Conservation (phyloP, 805 yeast genomes). For the Lachancea lanzarotensis region DNA sequence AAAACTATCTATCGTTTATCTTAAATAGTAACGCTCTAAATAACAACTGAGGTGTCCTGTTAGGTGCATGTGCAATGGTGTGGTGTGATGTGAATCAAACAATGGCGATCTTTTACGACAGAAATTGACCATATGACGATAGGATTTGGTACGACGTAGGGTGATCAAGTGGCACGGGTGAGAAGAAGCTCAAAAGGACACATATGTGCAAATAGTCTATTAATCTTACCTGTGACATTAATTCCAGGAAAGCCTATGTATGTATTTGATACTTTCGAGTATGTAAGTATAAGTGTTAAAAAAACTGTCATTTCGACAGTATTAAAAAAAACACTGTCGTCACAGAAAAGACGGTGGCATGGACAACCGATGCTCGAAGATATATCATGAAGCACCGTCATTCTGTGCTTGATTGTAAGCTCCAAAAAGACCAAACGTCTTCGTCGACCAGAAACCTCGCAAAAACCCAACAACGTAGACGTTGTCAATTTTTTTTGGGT, state of each 20-base stretch:
- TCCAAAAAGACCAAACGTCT: conserved; percentile 30
- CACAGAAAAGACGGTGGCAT: background rate
- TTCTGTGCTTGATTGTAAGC: background rate
- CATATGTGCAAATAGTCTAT: no score
- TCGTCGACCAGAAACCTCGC: conserved; percentile 21
- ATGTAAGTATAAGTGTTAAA: background rate
- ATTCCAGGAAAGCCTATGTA: background rate
- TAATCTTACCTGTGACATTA: no score
- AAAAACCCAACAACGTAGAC: no score
- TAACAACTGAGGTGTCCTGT: no score
- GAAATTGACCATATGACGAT: background rate
- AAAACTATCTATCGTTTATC: no score
- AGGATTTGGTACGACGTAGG: no score
- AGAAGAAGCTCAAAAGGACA: no score
- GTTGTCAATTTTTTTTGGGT: no score
- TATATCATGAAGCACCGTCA: background rate
- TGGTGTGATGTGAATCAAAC: background rate
- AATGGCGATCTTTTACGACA: background rate
- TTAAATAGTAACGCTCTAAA: no score
- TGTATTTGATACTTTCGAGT: background rate
- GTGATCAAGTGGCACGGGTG: no score
- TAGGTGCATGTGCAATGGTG: no score
- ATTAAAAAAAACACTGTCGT: conserved; percentile 1
- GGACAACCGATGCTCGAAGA: background rate
- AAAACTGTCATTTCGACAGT: background rate